phyloP scores from a whole-genome alignment of 1,284 basidiomycete genomes.

The Cryptococcus sp. region DNA sequence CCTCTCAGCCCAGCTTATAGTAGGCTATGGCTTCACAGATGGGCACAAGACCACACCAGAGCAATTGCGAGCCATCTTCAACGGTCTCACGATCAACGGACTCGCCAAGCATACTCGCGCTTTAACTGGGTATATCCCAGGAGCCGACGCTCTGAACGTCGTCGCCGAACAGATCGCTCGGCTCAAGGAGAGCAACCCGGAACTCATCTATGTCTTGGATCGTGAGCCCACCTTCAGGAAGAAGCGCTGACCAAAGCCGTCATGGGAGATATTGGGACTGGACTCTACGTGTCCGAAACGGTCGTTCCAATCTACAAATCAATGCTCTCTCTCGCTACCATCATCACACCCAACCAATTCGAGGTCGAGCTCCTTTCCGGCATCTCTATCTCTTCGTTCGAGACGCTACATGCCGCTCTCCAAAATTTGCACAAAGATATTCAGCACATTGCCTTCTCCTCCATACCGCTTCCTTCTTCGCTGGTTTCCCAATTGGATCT shows the following conservation, averaged over 20 bases:
- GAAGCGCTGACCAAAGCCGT: conserved; percentile 55
- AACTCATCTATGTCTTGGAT: conserved; percentile 79
- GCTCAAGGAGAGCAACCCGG: conserved; percentile 46
- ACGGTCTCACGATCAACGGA: conserved; percentile 61
- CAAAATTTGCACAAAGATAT: conserved; percentile 66
- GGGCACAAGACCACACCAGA: conserved; percentile 66
- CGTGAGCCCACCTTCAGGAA: conserved; percentile 54
- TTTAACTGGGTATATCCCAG: conserved; percentile 85
- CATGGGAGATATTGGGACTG: conserved; percentile 76
- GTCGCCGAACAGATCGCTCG: conserved; percentile 60
- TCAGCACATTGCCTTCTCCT: conserved; percentile 82
- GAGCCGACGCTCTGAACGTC: conserved; percentile 67
- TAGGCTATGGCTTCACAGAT: conserved; percentile 70
- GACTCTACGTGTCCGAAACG: conserved; percentile 77
- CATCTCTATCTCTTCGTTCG: conserved; percentile 59
- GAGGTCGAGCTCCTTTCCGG: conserved; percentile 87
- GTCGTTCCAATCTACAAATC: conserved; percentile 81
- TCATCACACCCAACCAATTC: conserved; percentile 97
- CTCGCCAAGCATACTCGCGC: conserved; percentile 60
- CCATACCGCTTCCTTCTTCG: conserved; percentile 54
- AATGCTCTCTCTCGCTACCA: conserved; percentile 72
- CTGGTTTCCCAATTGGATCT: conserved; percentile 33
- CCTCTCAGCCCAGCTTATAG: background rate
- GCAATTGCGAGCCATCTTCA: conserved; percentile 64
- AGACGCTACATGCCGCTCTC: conserved; percentile 65